Base-by-base conservation (phyloP, 176 grass and related monocot genomes). In the Secale cereale region DNA sequence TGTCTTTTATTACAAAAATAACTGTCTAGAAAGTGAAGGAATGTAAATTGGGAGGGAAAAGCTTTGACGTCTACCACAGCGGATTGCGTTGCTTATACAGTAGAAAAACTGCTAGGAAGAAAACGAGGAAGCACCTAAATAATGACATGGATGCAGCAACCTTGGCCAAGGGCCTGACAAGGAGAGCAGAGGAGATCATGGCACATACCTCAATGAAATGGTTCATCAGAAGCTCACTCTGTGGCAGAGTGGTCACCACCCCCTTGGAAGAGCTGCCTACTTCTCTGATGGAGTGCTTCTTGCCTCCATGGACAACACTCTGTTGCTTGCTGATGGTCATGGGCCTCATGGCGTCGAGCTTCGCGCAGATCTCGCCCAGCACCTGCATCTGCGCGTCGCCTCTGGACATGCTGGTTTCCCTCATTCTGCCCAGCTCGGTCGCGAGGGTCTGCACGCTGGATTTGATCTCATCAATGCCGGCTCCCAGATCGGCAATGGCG, bases 181-280 rank as follows among this genome's bases (percentile, higher is more conserved):
- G 30, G 11, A 60, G 19, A 67, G 80, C 29, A 41, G 76, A 80
- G 76, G 74, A 70, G 69, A 65, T 20, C 19, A 52, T 33, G 60
- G 26, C 76, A 81, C 89, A 80, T 70, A 91, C 85, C 85, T 87
- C 89, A 11, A 87, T 84, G 50, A 91, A 87, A 27, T 87, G 85
- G 81, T 81, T 77, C 76, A 84, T 80, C 67, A 90, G 67, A 50
- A 87, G 80, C 65, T 86, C 84, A 15, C 59, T 56, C 33, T 59
- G 75, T 6, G 43, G 64, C 78, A 25, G 17, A 25, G 60, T 25
- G 32, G 32, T 1, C 67, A 50, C 11, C 67, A 10, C 4, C 65
- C 46, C 65, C 66, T 78, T 86, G 54, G 74, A 79, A 12, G 74
- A 86, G 46, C 66, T 87, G 3, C 74, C 80, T 46, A 46, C 79